Base-by-base conservation (phyloP, 768 basidiomycete genomes). In the Tylopilus subfusipes region DNA sequence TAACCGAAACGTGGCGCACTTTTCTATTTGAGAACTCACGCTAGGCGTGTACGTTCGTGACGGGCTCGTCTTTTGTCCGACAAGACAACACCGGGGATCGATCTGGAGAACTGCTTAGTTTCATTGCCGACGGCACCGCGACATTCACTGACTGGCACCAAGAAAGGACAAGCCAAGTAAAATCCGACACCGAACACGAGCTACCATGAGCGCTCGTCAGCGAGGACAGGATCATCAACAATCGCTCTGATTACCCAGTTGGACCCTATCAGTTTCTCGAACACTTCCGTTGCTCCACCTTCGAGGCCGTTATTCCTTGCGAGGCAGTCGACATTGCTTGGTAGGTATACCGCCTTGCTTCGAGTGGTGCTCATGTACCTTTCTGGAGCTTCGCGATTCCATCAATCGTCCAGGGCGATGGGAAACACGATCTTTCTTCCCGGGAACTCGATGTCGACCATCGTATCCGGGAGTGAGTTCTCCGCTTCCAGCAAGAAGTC, bases 21-120 rank as follows among this genome's bases (percentile, higher is more conserved):
- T 34, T 25, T 2, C 5, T 4, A 21, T 36, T n/a, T 11, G 22
- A 2, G 2, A 19, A 66, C 75, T 39, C 63, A 82, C 83, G 38
- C 79, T 73, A 10, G 85, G 82, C 0, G 86, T 88, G 55, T 74
- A 84, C 0, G 84, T 84, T 9, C 86, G 72, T 0, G 84, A 85
- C 0, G 86, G 86, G 52, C 88, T 88, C 82, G 87, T 86, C 66
- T 88, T 89, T 55, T 87, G 86, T 0, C 82, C 84, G 6, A 83
- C 75, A 0, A 88, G 66, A 34, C 84, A 73, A 54, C 78, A 80
- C 29, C 82, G 72, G 9, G 81, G 82, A 61, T 84, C 82, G 18
- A 85, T 75, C 82, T 83, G 54, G 14, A 21, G 13, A 25, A 12
- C 11, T 2, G 10, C 7, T 43, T 8, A 42, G 46, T 43, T 4